These are phyloP conservation scores for Rhodotorula sp. DNA, from an alignment of 1,284 basidiomycete species.

Conservation along the genomic window DNA sequence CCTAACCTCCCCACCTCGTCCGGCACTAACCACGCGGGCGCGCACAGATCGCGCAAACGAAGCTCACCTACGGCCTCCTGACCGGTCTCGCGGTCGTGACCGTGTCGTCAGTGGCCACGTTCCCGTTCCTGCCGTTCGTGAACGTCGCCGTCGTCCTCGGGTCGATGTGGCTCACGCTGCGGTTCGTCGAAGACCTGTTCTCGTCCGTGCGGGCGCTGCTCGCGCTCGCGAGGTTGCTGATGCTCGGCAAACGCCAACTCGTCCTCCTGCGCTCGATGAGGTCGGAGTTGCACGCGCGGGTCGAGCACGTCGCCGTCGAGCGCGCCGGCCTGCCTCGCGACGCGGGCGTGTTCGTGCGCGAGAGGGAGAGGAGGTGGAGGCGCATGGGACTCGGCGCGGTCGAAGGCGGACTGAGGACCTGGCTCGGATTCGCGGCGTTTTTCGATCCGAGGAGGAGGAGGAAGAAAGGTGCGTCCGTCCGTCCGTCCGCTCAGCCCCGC, in stretches of 20 bases:
- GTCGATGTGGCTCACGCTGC: conserved; percentile 77
- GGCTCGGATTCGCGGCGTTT: conserved; percentile 56
- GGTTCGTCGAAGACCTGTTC: conserved; percentile 79
- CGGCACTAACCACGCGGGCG: background rate
- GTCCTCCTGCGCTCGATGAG: conserved; percentile 58
- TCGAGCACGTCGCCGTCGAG: conserved; percentile 63
- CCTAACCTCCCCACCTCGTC: fast-evolving
- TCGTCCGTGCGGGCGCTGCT: conserved; percentile 69
- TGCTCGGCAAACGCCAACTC: conserved; percentile 61
- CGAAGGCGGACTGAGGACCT: conserved; percentile 62
- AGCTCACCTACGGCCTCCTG: conserved; percentile 72
- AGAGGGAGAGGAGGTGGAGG: conserved; percentile 51
- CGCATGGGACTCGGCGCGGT: conserved; percentile 67
- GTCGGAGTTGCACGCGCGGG: conserved; percentile 58
- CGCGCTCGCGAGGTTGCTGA: conserved; percentile 62
- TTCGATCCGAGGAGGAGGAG: conserved; percentile 72
- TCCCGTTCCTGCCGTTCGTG: conserved; percentile 19
- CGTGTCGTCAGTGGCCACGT: conserved; percentile 52
- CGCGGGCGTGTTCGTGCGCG: conserved; percentile 62
- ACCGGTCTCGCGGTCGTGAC: conserved; percentile 59
- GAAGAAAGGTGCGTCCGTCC: conserved; percentile 60
- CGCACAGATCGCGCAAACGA: conserved; percentile 73
- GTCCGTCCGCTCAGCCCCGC: too few species aligned
- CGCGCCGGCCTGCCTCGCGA: conserved; percentile 64
- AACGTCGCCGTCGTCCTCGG: conserved; percentile 52